Conservation (phyloP, 1,284 basidiomycete genomes). For the Boletus sp. region DNA sequence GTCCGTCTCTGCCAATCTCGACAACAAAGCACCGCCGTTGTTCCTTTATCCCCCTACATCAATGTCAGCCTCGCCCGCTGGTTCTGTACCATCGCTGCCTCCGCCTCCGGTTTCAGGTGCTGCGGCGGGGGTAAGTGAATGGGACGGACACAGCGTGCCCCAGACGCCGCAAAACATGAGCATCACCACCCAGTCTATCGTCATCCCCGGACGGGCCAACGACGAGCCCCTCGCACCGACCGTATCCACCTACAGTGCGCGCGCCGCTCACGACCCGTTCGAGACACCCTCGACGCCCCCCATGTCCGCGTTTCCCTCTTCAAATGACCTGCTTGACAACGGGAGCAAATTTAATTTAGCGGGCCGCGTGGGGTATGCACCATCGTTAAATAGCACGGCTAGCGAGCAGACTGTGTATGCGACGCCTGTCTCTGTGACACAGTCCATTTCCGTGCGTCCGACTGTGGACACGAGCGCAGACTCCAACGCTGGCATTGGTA, state of each 20-base stretch:
- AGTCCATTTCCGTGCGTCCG: constrained; percentile 8
- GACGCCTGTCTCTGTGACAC: constrained; percentile 16
- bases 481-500: neutral
- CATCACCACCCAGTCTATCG: constrained; percentile 19
- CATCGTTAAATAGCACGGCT: constrained; percentile 9
- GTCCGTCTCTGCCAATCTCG: constrained; percentile 25
- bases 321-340: constrained; percentile 15
- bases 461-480: neutral
- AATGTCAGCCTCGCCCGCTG: neutral
- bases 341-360: neutral
- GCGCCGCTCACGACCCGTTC: constrained; percentile 21
- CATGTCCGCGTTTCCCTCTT: constrained; percentile 25
- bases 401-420: constrained; percentile 22
- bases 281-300: constrained; percentile 30
- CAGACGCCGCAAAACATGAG: constrained; percentile 3
- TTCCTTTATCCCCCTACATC: constrained; percentile 30
- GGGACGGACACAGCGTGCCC: constrained; percentile 2
- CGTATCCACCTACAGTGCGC: constrained; percentile 13
- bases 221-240: constrained; percentile 33
- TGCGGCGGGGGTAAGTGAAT: neutral
- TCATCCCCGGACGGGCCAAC: constrained; percentile 26
- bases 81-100: constrained; percentile 13
- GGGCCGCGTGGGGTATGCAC: neutral
- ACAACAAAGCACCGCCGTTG: constrained; percentile 13
- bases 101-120: constrained; percentile 16